Evolutionary conservation across 2,329 filamentous ascomycete genomes (phyloP), one percentile per base, ranked within the genome.

Genomic region (Penicillium sp.): DNA sequence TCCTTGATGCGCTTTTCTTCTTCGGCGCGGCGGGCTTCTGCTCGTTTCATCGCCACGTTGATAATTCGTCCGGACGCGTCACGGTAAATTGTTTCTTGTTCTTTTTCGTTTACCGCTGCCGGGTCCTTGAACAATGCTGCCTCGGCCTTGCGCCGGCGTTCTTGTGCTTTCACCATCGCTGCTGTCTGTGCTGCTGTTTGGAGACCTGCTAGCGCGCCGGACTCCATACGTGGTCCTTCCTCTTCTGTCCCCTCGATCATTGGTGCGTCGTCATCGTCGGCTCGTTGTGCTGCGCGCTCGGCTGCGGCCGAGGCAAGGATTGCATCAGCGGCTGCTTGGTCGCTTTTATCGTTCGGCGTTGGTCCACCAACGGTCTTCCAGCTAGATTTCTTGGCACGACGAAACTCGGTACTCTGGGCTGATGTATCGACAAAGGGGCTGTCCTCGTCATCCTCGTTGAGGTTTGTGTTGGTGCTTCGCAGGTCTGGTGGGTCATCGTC

Each of bases 21-120:
- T 1, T 88, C 88, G 63, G 89, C 90, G 48, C 85, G 84, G n/a
- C 90, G 83, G 49, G 90, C 88, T 73, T 97, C 92, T 20, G 91
- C 92, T 23, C 92, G 84, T 73, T 90, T 91, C 89, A 96, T 90
- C 18, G 88, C 87, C 23, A 97, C 85, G 68, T 99, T 96, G 60
- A 99, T 92, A 53, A 96, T 87, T n/a, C 92, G 84, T 12, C 94
- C 94, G 3, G 89, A 94, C 11, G 95, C 94, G 75, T 99, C 94
- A 65, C 94, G 89, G 72, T 97, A 97, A 23, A 97, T 92, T 0
- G 93, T 96, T 75, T 97, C 91, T 66, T 88, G 83, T 29, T 84
- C 83, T 54, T 75, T 71, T 0, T 71, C 76, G 45, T 72, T 73
- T 42, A 73, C 68, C 47, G 66, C 71, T 33, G 64, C 66, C 14